These are phyloP conservation scores for Cinnamomum micranthum DNA, from an alignment of 164 flowering plant species.

Conservation along the genomic window DNA sequence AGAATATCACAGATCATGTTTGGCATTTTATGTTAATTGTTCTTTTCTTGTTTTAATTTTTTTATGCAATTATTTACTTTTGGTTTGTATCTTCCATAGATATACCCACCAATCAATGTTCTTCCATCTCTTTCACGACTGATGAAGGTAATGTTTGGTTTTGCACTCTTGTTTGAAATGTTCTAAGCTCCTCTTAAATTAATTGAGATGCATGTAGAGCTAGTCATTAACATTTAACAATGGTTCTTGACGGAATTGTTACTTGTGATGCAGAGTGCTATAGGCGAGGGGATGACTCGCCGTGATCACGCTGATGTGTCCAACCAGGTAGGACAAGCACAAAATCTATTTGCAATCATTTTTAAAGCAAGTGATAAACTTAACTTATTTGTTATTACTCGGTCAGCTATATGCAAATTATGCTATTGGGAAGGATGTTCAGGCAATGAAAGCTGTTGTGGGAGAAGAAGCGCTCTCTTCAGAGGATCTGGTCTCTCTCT, in stretches of 20 bases:
- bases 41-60: too few species aligned
- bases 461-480: constrained; percentile 99
- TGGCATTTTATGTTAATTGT: neutral
- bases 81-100: constrained; percentile 38
- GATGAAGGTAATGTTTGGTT: constrained; percentile 66
- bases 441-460: constrained; percentile 99
- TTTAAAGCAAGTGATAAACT: neutral
- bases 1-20: neutral
- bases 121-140: constrained; percentile 98
- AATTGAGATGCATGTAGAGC: neutral
- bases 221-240: too few species aligned
- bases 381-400: neutral
- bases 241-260: neutral
- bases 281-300: constrained; percentile 98
- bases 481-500: constrained; percentile 73
- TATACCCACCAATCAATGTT: constrained; percentile 96
- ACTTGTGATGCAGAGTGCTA: constrained; percentile 69
- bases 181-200: too few species aligned
- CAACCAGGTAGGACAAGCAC: constrained; percentile 64
- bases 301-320: constrained; percentile 96
- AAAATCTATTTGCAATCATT: neutral
- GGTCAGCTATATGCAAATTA: constrained; percentile 93
- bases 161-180: too few species aligned
- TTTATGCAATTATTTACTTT: neutral
- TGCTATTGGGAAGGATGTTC: constrained; percentile 99